Percentiles rank a stretch among this genome's conserved stretches.
Evolutionary conservation across 2,329 filamentous ascomycete species (phyloP).

Genomic region (Botrytis byssoidea): DNA sequence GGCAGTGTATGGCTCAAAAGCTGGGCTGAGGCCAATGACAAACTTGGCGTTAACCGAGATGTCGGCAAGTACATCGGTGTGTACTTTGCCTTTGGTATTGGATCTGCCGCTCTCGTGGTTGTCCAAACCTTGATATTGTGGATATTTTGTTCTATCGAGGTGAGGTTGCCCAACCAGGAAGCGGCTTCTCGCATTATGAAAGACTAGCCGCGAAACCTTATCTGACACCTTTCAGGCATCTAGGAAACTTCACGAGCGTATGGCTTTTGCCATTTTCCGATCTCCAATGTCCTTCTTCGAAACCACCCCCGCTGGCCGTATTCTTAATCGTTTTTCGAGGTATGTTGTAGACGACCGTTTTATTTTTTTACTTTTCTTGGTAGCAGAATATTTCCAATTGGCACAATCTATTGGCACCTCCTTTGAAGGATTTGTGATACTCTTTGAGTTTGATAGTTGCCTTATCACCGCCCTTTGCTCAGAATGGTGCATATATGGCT

Average conservation of each 20-base stretch:
- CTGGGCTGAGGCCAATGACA: constrained; percentile 81
- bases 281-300: constrained; percentile 99
- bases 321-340: constrained; percentile 95
- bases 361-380: not conserved
- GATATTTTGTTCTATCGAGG: constrained; percentile 99
- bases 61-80: constrained; percentile 90
- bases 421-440: not conserved
- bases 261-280: constrained; percentile 96
- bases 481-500: constrained; percentile 21
- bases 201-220: constrained; percentile 30
- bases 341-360: constrained; percentile 43
- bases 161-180: constrained; percentile 43
- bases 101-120: constrained; percentile 79
- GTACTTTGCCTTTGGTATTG: constrained; percentile 93
- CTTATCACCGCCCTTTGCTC: not conserved
- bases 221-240: constrained; percentile 61
- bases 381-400: not conserved
- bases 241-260: constrained; percentile 91
- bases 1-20: constrained; percentile 90
- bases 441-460: not conserved
- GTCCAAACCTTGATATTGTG: constrained; percentile 91
- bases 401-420: not conserved
- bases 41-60: constrained; percentile 64
- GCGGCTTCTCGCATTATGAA: constrained; percentile 25
- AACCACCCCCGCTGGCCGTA: constrained; percentile 74